Conservation (phyloP, 495 filamentous ascomycete species). For the Sabuloglossum arenarium region DNA sequence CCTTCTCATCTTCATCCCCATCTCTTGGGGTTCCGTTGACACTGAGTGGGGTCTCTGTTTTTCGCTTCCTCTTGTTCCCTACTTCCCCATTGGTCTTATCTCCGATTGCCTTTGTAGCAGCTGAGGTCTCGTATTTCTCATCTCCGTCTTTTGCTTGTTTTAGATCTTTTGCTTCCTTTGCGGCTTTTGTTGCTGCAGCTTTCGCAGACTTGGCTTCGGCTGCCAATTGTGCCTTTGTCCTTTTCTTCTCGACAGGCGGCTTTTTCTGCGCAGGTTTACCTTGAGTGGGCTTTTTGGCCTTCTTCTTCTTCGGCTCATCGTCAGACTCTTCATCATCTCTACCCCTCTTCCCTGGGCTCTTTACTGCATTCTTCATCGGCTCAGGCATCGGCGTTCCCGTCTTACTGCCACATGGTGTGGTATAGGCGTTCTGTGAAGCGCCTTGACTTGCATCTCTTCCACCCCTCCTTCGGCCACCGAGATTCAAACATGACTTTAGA, state of each 20-base stretch:
- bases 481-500: background rate
- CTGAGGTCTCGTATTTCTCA: background rate
- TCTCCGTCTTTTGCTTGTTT: background rate
- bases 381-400: background rate
- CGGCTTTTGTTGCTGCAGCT: background rate
- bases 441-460: background rate
- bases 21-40: background rate
- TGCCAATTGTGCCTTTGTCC: background rate
- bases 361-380: background rate
- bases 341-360: background rate
- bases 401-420: background rate
- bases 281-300: background rate
- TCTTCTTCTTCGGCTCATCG: slow-evolving; percentile 3
- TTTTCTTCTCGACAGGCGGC: background rate
- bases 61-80: background rate
- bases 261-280: background rate
- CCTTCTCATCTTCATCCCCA: background rate
- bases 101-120: background rate
- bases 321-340: background rate
- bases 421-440: background rate
- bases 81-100: background rate
- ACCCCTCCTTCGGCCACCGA: background rate
- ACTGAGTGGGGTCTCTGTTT: background rate
- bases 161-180: background rate
- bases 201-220: background rate